Evolutionary conservation across 83 land plant species (phyloP).

Genomic region (Thuja plicata): DNA sequence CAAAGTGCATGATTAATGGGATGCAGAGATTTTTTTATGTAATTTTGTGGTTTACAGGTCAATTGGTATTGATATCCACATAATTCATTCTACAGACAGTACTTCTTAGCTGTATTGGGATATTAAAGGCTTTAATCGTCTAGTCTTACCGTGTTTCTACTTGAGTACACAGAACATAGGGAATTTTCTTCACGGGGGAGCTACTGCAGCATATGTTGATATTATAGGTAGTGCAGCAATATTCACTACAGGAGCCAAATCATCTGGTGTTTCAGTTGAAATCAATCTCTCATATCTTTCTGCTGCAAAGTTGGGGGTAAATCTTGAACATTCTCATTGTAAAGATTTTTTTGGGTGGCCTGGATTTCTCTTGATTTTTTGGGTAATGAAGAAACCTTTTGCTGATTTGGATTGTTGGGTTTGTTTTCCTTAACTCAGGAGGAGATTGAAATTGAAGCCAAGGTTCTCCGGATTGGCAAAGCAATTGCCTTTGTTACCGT

Average conservation of each 20-base stretch:
- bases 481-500: too few species aligned
- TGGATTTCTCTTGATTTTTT: not conserved
- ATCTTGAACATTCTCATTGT: conserved; percentile 9
- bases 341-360: not conserved
- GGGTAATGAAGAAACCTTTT: not conserved
- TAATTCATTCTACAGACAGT: not conserved
- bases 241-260: too few species aligned
- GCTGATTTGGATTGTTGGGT: not conserved
- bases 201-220: too few species aligned
- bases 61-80: not conserved
- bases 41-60: not conserved
- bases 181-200: too few species aligned
- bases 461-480: too few species aligned
- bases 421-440: conserved; percentile 21
- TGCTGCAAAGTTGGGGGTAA: conserved; percentile 9
- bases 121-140: not conserved
- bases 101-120: not conserved
- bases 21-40: too few species aligned
- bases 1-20: not conserved
- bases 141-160: not conserved
- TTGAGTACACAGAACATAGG: not conserved
- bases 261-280: too few species aligned
- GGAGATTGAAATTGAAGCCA: too few species aligned
- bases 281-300: too few species aligned
- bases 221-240: too few species aligned